Conservation (phyloP, 768 basidiomycete genomes). For the Omphalotus guepiniiformis region DNA sequence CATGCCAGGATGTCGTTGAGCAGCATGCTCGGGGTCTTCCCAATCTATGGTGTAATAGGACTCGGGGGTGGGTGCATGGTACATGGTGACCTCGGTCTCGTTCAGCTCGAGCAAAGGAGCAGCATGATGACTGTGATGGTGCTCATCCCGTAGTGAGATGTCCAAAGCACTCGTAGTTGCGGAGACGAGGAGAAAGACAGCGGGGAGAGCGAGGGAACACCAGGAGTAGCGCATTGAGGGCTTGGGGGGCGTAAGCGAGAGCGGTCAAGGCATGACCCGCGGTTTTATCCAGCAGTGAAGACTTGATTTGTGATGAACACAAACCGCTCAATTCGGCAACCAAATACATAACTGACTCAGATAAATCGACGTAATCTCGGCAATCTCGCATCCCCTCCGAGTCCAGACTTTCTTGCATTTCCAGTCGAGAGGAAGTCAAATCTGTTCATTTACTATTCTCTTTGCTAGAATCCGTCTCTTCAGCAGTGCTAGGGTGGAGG, state of each 20-base stretch:
- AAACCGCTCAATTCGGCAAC: no score
- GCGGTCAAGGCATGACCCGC: conserved; percentile 1
- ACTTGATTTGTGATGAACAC: no score
- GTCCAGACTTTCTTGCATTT: no score
- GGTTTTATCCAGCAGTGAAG: no score
- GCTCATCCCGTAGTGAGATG: conserved; percentile 21
- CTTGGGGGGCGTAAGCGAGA: not conserved
- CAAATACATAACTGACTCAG: not conserved
- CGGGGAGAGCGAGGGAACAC: conserved; percentile 19
- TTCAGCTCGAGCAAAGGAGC: conserved; percentile 62
- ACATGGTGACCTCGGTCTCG: conserved; percentile 65
- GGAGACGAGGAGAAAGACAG: conserved; percentile 20
- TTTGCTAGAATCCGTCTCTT: no score
- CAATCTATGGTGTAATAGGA: conserved; percentile 84
- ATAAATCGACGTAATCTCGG: not conserved
- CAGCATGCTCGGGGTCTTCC: conserved; percentile 42
- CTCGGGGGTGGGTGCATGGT: conserved; percentile 67
- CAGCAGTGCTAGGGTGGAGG: no score
- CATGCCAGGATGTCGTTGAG: conserved; percentile 56
- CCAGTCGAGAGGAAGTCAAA: no score
- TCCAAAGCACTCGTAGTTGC: conserved; percentile 10
- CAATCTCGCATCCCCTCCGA: not conserved
- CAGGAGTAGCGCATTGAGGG: conserved; percentile 21
- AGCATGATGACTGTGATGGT: conserved; percentile 42
- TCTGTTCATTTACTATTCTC: no score